These are phyloP conservation scores for Oryza glumipatula DNA, from an alignment of 176 grass and related monocot species.

Conservation along the genomic window DNA sequence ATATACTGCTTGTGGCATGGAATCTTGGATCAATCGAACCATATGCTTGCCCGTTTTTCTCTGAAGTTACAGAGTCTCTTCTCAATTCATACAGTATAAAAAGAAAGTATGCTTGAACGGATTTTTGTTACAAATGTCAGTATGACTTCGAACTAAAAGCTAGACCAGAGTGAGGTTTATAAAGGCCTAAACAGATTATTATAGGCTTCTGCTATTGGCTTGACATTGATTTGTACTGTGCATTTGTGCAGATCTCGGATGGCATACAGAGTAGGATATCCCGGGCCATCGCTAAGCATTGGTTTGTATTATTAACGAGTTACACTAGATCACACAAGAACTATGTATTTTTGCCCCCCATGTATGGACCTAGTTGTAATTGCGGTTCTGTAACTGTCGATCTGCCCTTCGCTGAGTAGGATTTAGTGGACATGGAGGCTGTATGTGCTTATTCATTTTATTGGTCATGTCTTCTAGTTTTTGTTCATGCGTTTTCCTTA, in stretches of 20 bases:
- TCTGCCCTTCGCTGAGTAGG: not conserved
- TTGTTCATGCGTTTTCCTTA: not conserved
- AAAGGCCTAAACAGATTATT: not conserved
- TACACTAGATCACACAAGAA: not conserved
- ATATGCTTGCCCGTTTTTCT: conserved; percentile 5
- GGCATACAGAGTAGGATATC: not conserved
- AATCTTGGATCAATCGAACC: not conserved
- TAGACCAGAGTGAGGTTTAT: not conserved
- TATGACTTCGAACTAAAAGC: not conserved
- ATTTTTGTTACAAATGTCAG: not conserved
- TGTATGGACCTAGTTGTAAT: conserved; percentile 3
- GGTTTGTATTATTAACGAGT: conserved; percentile 11
- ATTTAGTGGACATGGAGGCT: conserved; percentile 12
- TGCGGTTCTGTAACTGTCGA: not conserved
- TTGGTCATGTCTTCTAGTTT: conserved; percentile 12
- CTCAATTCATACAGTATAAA: not conserved
- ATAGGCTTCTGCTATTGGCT: not conserved
- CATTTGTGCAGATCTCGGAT: conserved; percentile 38
- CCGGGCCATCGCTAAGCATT: conserved; percentile 14
- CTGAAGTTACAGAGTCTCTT: not conserved
- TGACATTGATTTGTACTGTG: not conserved
- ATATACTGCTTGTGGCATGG: not conserved
- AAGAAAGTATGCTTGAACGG: not conserved
- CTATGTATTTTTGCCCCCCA: not conserved
- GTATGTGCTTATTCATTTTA: conserved; percentile 7